These are phyloP conservation scores for Mycena alexandri DNA, from an alignment of 768 basidiomycete species.

Conservation along the genomic window DNA sequence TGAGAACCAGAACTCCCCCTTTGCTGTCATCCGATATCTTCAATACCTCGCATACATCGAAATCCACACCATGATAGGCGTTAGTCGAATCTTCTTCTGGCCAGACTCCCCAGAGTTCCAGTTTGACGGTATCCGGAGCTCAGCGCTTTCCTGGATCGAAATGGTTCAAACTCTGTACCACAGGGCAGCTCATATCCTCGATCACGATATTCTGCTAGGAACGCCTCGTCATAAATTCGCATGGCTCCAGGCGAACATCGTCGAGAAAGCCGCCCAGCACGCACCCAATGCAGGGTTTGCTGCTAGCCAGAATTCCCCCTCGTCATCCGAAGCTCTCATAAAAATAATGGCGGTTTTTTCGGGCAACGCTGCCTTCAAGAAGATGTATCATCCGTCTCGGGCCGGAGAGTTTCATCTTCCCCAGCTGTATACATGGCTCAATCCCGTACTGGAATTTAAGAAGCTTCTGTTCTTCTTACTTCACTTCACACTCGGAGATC, in stretches of 20 bases:
- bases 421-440: not conserved
- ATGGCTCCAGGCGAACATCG: not conserved
- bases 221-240: not conserved
- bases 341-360: not conserved
- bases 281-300: not conserved
- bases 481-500: no score
- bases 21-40: not conserved
- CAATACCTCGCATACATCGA: not conserved
- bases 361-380: not conserved
- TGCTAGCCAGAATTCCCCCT: not conserved
- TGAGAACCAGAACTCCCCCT: not conserved
- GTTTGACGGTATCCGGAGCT: not conserved
- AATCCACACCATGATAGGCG: not conserved
- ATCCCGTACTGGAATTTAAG: not conserved
- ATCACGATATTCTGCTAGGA: not conserved
- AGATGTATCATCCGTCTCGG: not conserved
- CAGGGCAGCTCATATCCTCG: not conserved
- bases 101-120: not conserved
- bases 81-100: not conserved
- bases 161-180: not conserved
- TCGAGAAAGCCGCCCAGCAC: not conserved
- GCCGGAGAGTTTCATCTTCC: not conserved
- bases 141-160: not conserved
- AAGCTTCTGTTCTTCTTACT: not conserved
- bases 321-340: not conserved